phyloP scores from a whole-genome alignment of 1,284 basidiomycete species.

The Leccinum subrobustum region DNA sequence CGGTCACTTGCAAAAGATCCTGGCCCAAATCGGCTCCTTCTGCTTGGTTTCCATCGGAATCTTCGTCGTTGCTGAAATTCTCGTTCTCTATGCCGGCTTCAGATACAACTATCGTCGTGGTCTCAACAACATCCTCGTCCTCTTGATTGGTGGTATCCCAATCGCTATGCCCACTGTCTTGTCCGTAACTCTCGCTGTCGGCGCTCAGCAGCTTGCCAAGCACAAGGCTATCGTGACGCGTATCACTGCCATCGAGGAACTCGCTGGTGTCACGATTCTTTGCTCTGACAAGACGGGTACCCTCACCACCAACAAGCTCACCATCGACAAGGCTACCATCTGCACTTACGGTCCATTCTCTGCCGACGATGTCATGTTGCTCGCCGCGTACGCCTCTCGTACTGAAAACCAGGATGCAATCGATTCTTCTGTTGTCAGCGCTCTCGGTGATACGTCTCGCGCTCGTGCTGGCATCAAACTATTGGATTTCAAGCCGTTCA shows the following conservation, averaged over 20 bases:
- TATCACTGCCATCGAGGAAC: constrained; percentile 97
- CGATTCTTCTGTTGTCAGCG: constrained; percentile 83
- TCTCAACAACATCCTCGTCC: constrained; percentile 94
- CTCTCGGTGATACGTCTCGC: constrained; percentile 69
- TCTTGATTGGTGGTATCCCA: constrained; percentile 98
- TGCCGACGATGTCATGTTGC: constrained; percentile 87
- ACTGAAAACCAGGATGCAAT: constrained; percentile 99
- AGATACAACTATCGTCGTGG: constrained; percentile 88
- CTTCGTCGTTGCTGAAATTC: constrained; percentile 88
- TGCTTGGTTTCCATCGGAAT: constrained; percentile 92
- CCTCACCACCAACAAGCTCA: constrained; percentile 98
- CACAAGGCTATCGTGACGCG: constrained; percentile 98
- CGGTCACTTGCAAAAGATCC: constrained; percentile 97
- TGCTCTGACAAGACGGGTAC: constrained; percentile 99
- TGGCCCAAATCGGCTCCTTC: constrained; percentile 95
- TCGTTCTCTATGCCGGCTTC: constrained; percentile 88
- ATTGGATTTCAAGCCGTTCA: constrained; percentile 99
- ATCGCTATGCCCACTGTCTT: constrained; percentile 98
- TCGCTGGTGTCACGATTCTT: constrained; percentile 95
- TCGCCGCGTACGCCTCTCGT: constrained; percentile 94
- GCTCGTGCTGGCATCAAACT: constrained; percentile 94
- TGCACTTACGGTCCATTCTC: constrained; percentile 90
- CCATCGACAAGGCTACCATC: constrained; percentile 92
- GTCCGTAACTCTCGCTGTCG: constrained; percentile 95
- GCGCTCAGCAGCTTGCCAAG: constrained; percentile 96